Evolutionary conservation across 1,284 basidiomycete species (phyloP), one percentile per base, ranked within the genome.

Genomic region (Sporisorium exsertum): DNA sequence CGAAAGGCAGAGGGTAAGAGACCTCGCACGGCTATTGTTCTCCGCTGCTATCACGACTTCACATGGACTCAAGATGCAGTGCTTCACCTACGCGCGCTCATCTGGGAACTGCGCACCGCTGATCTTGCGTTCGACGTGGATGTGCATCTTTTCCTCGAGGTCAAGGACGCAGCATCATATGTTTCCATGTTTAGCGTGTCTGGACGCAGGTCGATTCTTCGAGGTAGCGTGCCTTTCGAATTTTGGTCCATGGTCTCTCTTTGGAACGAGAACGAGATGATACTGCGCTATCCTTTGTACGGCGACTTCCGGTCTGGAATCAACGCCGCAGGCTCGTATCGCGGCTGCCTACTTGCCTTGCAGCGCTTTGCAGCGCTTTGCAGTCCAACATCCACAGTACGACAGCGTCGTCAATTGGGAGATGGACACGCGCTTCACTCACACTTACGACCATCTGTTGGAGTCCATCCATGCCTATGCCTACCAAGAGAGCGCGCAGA

Each of bases 351-450:
- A 13, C 65, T 68, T 3, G 40, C 65, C 1, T 26, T 68, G 15
- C 65, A 68, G 20, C 59, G 65, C 24, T 68, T 68, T 9, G 54
- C 65, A 6, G 58, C 59, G 65, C 24, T 68, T 68, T 9, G 54
- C 65, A 6, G 58, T 49, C 7, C 16, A 68, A 33, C 65, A 68
- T 40, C 49, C 59, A 7, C 59, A 68, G 13, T 68, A 68, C 24
- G 50, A 50, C 12, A 35, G 18, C 10, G 9, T 68, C 2, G 20
- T 68, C 49, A 68, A 68, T 15, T 68, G 65, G 65, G 65, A 68
- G 43, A 56, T 68, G 42, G 65, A 68, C n/a, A 62, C 59, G 2
- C 58, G 65, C 18, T 68, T 68, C 50, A 68, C 65, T 9, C 55
- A 68, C 29, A 62, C 65, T 0, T 68, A 68, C 42, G 65, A 68